Conservation (phyloP, 306 rosid genomes). For the Fragaria iinumae region DNA sequence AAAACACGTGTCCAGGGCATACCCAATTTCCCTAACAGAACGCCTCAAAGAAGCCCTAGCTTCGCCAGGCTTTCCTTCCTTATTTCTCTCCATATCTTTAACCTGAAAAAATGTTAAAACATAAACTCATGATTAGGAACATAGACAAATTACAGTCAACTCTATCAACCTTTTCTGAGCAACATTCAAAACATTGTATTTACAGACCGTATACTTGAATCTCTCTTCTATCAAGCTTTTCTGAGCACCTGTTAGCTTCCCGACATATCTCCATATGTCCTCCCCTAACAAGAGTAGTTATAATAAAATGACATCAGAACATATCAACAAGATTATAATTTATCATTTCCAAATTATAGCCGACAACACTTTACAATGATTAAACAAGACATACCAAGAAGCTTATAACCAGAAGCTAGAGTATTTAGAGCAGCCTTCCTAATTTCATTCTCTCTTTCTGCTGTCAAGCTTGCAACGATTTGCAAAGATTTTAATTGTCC, state of each 20-base stretch:
- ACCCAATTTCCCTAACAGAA: conserved; percentile 89
- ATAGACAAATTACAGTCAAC: not conserved
- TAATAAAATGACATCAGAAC: conserved; percentile 8
- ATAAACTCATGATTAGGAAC: conserved; percentile 15
- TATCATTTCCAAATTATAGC: not conserved
- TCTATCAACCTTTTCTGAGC: not conserved
- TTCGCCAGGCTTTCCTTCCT: conserved; percentile 98
- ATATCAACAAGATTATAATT: not conserved
- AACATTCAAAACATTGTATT: conserved; percentile 9
- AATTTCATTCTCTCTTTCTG: conserved; percentile 93
- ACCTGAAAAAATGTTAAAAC: conserved; percentile 40
- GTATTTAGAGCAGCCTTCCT: conserved; percentile 97
- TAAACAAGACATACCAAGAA: conserved; percentile 71
- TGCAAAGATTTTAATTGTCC: conserved; percentile 94
- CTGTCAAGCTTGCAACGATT: conserved; percentile 92
- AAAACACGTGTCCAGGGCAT: conserved; percentile 5
- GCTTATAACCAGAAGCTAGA: conserved; percentile 93
- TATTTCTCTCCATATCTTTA: conserved; percentile 94
- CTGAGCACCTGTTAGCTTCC: conserved; percentile 97
- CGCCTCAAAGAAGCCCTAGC: conserved; percentile 92
- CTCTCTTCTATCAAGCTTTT: conserved; percentile 96
- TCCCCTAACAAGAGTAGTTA: conserved; percentile 53
- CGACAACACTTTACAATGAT: not conserved
- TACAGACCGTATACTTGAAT: conserved; percentile 92
- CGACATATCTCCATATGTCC: conserved; percentile 96